These are phyloP conservation scores for Byssothecium circinans DNA, from an alignment of 2,329 filamentous ascomycete species.

Conservation along the genomic window DNA sequence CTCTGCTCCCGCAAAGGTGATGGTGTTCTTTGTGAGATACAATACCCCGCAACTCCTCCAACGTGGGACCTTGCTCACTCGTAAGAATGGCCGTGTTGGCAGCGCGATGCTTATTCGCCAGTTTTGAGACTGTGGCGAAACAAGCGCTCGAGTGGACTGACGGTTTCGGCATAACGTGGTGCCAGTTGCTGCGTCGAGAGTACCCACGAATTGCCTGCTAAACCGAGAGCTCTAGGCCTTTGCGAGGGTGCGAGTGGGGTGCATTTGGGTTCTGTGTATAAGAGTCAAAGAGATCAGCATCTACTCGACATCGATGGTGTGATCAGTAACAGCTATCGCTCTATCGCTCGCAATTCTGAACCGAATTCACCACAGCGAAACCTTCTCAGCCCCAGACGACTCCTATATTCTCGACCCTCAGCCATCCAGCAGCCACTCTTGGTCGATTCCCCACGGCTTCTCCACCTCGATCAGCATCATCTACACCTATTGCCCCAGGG, in stretches of 20 bases:
- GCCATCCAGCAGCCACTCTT: conserved; percentile 5
- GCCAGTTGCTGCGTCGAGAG: conserved; percentile 16
- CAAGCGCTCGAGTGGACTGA: conserved; percentile 9
- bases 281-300: conserved; percentile 25
- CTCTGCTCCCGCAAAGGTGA: no score
- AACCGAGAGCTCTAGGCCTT: not conserved
- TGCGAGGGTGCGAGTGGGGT: not conserved
- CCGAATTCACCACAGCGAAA: conserved; percentile 30
- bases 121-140: conserved; percentile 8
- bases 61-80: not conserved
- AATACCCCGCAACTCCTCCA: no score
- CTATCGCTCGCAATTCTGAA: conserved; percentile 13
- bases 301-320: conserved; percentile 33
- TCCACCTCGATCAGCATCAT: not conserved
- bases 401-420: conserved; percentile 11
- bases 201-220: conserved; percentile 13
- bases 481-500: not conserved
- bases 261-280: conserved; percentile 4
- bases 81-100: not conserved
- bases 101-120: not conserved
- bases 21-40: no score
- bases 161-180: not conserved
- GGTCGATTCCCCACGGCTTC: not conserved
- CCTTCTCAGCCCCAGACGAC: conserved; percentile 29
- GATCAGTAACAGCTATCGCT: conserved; percentile 34